Conservation (phyloP, 345 rosid genomes). For the Eucalyptus sp. region DNA sequence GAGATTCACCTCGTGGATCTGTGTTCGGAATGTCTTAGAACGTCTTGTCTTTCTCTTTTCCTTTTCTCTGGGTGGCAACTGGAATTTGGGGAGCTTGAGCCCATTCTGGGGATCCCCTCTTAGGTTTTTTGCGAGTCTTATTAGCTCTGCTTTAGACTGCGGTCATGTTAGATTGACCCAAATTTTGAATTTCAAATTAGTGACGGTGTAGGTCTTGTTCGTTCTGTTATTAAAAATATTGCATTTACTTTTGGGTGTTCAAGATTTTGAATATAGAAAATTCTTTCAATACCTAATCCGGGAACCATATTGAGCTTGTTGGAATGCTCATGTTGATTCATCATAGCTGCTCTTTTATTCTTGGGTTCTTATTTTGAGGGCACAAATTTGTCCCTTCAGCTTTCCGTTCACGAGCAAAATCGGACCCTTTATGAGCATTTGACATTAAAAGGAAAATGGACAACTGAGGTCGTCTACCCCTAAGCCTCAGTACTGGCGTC, state of each 20-base stretch:
- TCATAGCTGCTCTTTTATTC: background rate
- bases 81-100: background rate
- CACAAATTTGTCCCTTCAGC: background rate
- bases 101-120: background rate
- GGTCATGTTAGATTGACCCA: background rate
- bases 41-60: background rate
- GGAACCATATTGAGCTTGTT: background rate
- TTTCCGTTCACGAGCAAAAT: background rate
- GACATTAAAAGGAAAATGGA: background rate
- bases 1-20: background rate
- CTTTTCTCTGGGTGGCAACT: background rate
- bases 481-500: background rate
- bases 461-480: accelerated
- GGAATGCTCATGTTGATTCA: background rate
- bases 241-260: background rate
- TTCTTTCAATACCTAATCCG: background rate
- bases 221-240: background rate
- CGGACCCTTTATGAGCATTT: accelerated
- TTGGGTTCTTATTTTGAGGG: background rate
- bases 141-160: background rate
- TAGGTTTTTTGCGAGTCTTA: background rate
- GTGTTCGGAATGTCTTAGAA: background rate
- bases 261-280: background rate
- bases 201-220: background rate
- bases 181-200: background rate